Percentiles rank a stretch among this genome's conserved stretches.
Evolutionary conservation across 257 asterid genomes (phyloP).

Genomic region (Jacaranda mimosifolia): DNA sequence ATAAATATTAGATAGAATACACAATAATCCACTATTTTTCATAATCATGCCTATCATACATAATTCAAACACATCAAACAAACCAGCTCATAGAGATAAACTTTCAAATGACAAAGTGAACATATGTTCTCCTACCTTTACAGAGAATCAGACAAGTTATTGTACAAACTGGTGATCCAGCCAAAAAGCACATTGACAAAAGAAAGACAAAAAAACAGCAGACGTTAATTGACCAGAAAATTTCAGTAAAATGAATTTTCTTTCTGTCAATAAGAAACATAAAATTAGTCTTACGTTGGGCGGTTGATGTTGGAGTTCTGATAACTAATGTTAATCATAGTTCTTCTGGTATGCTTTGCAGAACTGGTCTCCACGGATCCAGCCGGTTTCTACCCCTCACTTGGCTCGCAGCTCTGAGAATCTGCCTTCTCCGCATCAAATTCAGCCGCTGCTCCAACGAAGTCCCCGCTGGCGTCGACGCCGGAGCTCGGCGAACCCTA

Average conservation of each 20-base stretch:
- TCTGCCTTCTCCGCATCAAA: conserved; percentile 46
- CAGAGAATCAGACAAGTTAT: not conserved
- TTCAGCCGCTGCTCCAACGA: conserved; percentile 53
- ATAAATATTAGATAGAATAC: too few relatives aligned
- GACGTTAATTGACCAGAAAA: not conserved
- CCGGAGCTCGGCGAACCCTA: conserved; percentile 22
- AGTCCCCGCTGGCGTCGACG: conserved; percentile 22
- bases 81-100: too few relatives aligned
- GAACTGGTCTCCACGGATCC: conserved; percentile 53
- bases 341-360: conserved; percentile 64
- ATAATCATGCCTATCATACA: too few relatives aligned
- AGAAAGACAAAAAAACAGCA: not conserved
- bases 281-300: not conserved
- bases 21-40: too few relatives aligned
- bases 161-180: not conserved
- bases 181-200: not conserved
- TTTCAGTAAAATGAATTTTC: not conserved
- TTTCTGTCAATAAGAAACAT: not conserved
- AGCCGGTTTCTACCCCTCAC: conserved; percentile 26
- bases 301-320: not conserved
- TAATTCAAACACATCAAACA: too few relatives aligned
- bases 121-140: not conserved
- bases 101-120: too few relatives aligned
- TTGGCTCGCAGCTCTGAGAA: conserved; percentile 35
- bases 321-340: too few relatives aligned